phyloP scores from a whole-genome alignment of 148 eudicot species.

The Dysphania ambrosioides region DNA sequence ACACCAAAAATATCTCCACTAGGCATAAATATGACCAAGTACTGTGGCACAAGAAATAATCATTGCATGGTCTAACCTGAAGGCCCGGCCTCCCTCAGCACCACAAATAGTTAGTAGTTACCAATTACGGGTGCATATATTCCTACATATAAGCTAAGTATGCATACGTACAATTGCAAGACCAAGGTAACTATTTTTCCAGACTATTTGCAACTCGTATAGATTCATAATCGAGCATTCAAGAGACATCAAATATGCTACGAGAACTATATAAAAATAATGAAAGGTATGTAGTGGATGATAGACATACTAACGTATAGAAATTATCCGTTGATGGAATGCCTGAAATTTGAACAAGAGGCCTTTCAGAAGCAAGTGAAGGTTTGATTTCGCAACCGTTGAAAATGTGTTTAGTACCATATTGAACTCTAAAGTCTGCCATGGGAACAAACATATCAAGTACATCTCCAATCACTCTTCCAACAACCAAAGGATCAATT shows the following conservation, averaged over 20 bases:
- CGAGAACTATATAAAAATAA: background rate
- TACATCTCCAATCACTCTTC: constrained; percentile 49
- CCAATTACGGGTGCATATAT: too few species aligned
- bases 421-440: constrained; percentile 27
- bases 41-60: too few species aligned
- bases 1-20: too few species aligned
- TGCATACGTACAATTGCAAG: too few species aligned
- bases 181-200: too few species aligned
- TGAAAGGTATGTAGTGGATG: background rate
- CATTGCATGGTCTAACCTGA: too few species aligned
- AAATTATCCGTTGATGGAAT: constrained; percentile 4
- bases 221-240: too few species aligned
- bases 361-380: constrained; percentile 29
- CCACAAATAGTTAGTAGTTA: too few species aligned
- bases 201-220: too few species aligned
- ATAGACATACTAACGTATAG: constrained; percentile 35
- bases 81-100: too few species aligned
- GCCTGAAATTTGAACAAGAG: constrained; percentile 27
- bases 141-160: too few species aligned
- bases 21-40: too few species aligned
- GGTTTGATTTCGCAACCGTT: constrained; percentile 46
- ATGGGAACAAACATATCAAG: constrained; percentile 38
- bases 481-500: constrained; percentile 37
- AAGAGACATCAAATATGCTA: background rate
- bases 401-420: constrained; percentile 30